phyloP scores from a whole-genome alignment of 148 eudicot genomes.

The Limonium bicolor region DNA sequence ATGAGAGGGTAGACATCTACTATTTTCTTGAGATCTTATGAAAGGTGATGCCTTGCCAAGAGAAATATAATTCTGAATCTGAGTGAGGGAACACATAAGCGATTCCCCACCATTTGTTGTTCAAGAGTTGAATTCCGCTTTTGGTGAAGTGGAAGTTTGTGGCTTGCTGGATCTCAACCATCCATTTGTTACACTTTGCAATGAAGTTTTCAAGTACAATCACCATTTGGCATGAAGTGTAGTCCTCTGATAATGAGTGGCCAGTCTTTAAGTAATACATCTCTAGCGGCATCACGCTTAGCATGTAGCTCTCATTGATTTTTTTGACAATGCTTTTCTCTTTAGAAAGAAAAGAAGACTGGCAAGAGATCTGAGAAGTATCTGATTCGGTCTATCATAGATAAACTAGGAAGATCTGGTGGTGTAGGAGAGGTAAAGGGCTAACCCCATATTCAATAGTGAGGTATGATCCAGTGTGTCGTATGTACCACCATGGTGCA shows the following conservation, averaged over 20 bases:
- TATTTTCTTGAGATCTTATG: too few species aligned
- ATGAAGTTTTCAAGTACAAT: constrained; percentile 83
- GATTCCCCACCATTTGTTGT: too few species aligned
- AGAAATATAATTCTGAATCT: too few species aligned
- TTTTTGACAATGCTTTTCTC: constrained; percentile 47
- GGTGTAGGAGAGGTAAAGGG: constrained; percentile 91
- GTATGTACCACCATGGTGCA: constrained; percentile 91
- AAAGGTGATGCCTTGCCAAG: too few species aligned
- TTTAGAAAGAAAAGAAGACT: constrained; percentile 46
- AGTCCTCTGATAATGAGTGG: constrained; percentile 82
- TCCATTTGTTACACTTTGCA: constrained; percentile 61
- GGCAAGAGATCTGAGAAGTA: constrained; percentile 26
- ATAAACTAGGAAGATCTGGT: constrained; percentile 81
- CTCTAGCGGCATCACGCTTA: constrained; percentile 54
- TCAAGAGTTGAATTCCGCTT: too few species aligned
- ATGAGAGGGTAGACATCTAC: too few species aligned
- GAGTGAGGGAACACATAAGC: too few species aligned
- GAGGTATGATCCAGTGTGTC: constrained; percentile 92
- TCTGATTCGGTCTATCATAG: constrained; percentile 66
- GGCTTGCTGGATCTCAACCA: constrained; percentile 54
- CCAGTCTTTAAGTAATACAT: constrained; percentile 73
- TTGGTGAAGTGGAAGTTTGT: too few species aligned
- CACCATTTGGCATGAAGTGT: constrained; percentile 96
- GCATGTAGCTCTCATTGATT: constrained; percentile 59
- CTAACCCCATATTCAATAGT: constrained; percentile 85